Percentiles rank a stretch among this genome's conserved stretches.
phyloP scores from a whole-genome alignment of 345 rosid genomes.

The Populus nigra region DNA sequence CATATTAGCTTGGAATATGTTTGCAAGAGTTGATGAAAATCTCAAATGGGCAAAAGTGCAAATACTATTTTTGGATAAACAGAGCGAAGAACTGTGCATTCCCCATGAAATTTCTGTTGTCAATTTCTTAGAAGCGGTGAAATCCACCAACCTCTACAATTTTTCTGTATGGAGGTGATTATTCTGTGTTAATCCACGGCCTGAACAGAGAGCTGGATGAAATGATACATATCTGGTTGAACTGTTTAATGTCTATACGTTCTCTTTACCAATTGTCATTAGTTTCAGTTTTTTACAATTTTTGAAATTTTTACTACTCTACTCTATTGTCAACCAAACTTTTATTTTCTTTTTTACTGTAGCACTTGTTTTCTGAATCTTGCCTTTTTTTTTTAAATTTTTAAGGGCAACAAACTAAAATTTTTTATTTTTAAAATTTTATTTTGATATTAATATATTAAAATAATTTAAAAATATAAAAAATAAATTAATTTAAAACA shows the following conservation, averaged over 20 bases:
- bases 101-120: neutral
- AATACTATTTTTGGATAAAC: neutral
- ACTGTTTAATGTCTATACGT: neutral
- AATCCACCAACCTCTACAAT: neutral
- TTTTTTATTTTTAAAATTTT: no score
- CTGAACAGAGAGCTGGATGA: neutral
- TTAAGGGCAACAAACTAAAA: no score
- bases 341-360: no score
- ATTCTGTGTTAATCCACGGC: neutral
- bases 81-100: neutral
- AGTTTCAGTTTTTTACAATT: neutral
- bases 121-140: neutral
- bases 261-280: neutral
- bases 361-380: no score
- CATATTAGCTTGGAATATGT: neutral
- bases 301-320: neutral
- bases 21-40: neutral
- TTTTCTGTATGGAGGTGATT: neutral
- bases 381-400: no score
- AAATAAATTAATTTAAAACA: no score
- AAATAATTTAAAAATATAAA: no score
- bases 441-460: no score
- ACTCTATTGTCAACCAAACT: neutral
- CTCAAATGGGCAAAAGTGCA: neutral
- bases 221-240: neutral